A percentile compares a stretch with the other conserved stretches of the same genome.
Conservation (phyloP, 345 rosid species). For the Gossypium arboreum region DNA sequence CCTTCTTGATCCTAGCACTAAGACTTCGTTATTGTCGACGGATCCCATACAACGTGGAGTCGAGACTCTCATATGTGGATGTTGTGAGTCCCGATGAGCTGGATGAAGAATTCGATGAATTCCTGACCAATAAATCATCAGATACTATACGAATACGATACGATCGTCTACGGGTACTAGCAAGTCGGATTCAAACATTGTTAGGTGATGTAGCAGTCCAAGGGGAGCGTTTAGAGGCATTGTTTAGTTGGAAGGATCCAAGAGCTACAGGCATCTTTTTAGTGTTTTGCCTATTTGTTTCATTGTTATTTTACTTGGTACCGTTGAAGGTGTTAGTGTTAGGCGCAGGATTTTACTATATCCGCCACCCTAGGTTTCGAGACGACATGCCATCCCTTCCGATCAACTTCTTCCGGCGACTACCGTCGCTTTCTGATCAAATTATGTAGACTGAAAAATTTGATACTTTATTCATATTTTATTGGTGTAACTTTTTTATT, state of each 20-base stretch:
- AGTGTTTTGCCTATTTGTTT: conserved; percentile 57
- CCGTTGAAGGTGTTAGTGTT: conserved; percentile 62
- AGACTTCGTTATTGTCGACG: conserved; percentile 55
- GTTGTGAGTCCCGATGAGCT: conserved; percentile 64
- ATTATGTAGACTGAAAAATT: conserved; percentile 33
- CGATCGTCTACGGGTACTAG: conserved; percentile 76
- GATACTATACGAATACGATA: conserved; percentile 64
- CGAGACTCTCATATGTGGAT: conserved; percentile 59
- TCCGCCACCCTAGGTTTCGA: conserved; percentile 86
- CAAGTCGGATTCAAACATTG: conserved; percentile 70
- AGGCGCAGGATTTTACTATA: conserved; percentile 60
- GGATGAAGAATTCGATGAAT: conserved; percentile 84
- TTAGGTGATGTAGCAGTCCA: conserved; percentile 85
- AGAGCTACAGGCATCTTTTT: conserved; percentile 79
- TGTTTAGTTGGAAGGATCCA: conserved; percentile 84
- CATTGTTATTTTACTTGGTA: conserved; percentile 61
- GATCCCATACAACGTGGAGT: conserved; percentile 53
- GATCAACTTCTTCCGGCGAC: conserved; percentile 70
- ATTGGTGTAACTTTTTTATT: too few relatives aligned
- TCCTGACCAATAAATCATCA: conserved; percentile 52
- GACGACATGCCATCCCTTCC: conserved; percentile 81
- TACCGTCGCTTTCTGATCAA: conserved; percentile 83
- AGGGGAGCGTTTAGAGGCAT: conserved; percentile 76
- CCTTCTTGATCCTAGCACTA: conserved; percentile 51
- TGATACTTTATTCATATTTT: too few relatives aligned